Evolutionary conservation across 257 asterid genomes (phyloP).

Genomic region (Nicotiana knightiana): DNA sequence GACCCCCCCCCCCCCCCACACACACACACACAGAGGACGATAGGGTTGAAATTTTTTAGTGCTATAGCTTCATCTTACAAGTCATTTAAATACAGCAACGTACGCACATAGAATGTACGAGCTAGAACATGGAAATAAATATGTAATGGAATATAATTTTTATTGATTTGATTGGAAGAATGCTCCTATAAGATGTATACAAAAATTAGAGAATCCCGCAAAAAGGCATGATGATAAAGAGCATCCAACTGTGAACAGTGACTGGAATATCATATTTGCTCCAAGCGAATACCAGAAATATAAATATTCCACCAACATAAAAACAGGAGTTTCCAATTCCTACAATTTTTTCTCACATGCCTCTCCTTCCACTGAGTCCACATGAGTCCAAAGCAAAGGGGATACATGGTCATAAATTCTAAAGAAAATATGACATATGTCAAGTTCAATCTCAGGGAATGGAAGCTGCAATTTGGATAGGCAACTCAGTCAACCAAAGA

Average conservation of each 20-base stretch:
- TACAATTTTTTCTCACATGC: not conserved
- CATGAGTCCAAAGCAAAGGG: not conserved
- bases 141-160: too few species aligned
- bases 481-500: not conserved
- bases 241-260: not conserved
- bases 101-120: too few species aligned
- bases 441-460: not conserved
- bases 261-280: not conserved
- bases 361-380: not conserved
- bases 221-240: not conserved
- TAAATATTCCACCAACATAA: not conserved
- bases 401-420: not conserved
- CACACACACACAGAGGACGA: not conserved
- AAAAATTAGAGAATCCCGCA: not conserved
- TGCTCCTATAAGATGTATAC: not conserved
- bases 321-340: not conserved
- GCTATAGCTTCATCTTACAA: slow-evolving; percentile 1
- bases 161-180: not conserved
- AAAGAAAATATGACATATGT: not conserved
- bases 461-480: not conserved
- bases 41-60: not conserved
- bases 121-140: not conserved
- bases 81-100: not conserved
- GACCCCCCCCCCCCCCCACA: not conserved
- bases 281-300: not conserved